Base-by-base conservation (phyloP, 2,329 filamentous ascomycete genomes). In the Cercospora zeae-maydis region DNA sequence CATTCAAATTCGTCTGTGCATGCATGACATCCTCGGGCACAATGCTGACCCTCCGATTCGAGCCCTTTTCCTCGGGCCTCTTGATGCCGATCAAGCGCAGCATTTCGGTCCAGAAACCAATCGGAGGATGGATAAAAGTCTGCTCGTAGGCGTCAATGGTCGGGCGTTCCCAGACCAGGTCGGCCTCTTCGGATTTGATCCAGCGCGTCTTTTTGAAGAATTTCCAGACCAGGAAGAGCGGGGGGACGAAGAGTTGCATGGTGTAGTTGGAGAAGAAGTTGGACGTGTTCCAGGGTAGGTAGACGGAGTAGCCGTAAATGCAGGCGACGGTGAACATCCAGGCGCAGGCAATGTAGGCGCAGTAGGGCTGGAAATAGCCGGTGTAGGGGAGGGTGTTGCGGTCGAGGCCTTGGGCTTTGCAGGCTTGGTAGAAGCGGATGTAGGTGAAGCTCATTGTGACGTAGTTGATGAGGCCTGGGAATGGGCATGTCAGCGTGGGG, bases 111-210 rank as follows among this genome's bases (percentile, higher is more conserved):
- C 83, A 85, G 75, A 86, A 85, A 3, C 81, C 78, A 14, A 80
- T 72, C 0, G 82, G 79, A 3, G 78, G 77, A 3, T 78, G 73
- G 3, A 76, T 49, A 66, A 87, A 82, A 16, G 77, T 77, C 8
- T 75, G 77, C 72, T 86, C 83, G 64, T 86, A 86, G 0, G 79
- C 80, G 63, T 87, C 85, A 59, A 87, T 82, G 19, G 78, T 69
- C 6, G 84, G 84, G 14, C 81, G 78, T 62, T 88, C 82, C 84
- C 84, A 88, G 16, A 86, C 77, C 1, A 88, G 78, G 68, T 88
- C 85, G 2, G 80, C 80, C 69, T 89, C 82, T 4, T 77, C 71
- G 0, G 85, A 76, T 1, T 75, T 75, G n/a, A 86, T 76, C 57
- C 83, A 77, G 64, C 78, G 81, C 16, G 86, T 89, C 62, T 78